These are phyloP conservation scores for Rhododendron griersonianum DNA, from an alignment of 148 eudicot genomes.

Conservation along the genomic window DNA sequence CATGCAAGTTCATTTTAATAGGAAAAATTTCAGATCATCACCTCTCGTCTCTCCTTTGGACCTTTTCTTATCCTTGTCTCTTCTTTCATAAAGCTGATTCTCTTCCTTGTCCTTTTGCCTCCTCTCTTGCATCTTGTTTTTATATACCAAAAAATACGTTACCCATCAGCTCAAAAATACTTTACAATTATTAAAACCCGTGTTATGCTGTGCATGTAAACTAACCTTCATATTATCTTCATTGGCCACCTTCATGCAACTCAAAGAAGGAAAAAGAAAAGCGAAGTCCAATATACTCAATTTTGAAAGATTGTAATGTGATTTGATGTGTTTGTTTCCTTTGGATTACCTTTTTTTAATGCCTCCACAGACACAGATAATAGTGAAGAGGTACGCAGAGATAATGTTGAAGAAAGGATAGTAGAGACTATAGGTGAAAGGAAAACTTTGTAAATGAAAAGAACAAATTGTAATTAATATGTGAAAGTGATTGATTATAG, in stretches of 20 bases:
- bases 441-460: not conserved
- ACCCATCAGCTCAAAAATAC: not conserved
- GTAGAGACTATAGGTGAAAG: not conserved
- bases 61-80: not conserved
- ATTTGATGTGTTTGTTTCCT: not conserved
- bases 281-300: not conserved
- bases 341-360: not conserved
- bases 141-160: not conserved
- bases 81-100: too few species aligned
- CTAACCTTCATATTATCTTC: not conserved
- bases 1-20: not conserved
- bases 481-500: not conserved
- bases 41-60: not conserved
- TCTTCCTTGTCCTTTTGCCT: too few species aligned
- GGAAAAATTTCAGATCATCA: not conserved
- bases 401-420: not conserved
- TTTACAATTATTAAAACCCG: not conserved
- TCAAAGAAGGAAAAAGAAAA: not conserved
- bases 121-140: not conserved
- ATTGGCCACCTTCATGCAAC: not conserved
- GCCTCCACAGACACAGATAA: not conserved
- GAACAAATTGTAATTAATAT: not conserved
- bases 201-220: not conserved
- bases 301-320: not conserved
- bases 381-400: not conserved